These are phyloP conservation scores for Aureobasidium sp. DNA, from an alignment of 2,329 filamentous ascomycete genomes.

Conservation along the genomic window DNA sequence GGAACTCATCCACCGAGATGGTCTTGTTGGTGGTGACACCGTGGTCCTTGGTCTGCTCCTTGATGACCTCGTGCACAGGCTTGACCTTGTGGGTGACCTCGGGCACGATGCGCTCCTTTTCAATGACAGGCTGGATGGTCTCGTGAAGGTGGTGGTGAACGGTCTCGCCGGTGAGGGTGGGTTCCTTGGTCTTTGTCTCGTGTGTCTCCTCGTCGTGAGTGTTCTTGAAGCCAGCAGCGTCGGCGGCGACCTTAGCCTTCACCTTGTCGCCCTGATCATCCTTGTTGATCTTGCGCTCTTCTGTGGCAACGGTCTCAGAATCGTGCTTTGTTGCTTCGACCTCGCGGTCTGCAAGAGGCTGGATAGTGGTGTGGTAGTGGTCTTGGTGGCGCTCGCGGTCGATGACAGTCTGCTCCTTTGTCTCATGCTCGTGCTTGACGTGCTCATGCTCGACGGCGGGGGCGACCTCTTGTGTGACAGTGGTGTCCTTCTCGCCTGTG, in stretches of 20 bases:
- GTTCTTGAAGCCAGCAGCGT: conserved; percentile 20
- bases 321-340: conserved; percentile 55
- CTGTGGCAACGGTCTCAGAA: conserved; percentile 52
- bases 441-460: conserved; percentile 55
- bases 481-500: conserved; percentile 43
- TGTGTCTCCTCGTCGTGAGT: conserved; percentile 29
- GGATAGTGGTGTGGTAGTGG: conserved; percentile 63
- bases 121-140: conserved; percentile 62
- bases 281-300: conserved; percentile 57
- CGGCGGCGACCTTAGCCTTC: conserved; percentile 21
- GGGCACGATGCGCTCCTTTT: conserved; percentile 60
- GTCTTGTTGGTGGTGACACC: conserved; percentile 21
- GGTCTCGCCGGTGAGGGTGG: conserved; percentile 53
- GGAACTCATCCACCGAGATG: conserved; percentile 25
- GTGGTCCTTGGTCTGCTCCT: conserved; percentile 20
- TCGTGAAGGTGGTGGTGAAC: conserved; percentile 61
- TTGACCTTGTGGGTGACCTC: conserved; percentile 63
- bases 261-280: conserved; percentile 29
- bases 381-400: conserved; percentile 65
- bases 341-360: conserved; percentile 48
- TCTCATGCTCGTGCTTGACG: conserved; percentile 52
- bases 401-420: conserved; percentile 54
- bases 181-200: conserved; percentile 39
- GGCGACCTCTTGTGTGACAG: conserved; percentile 58
- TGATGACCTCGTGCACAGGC: conserved; percentile 58